Evolutionary conservation across 257 asterid genomes (phyloP).

Genomic region (Forsythia viridissima): DNA sequence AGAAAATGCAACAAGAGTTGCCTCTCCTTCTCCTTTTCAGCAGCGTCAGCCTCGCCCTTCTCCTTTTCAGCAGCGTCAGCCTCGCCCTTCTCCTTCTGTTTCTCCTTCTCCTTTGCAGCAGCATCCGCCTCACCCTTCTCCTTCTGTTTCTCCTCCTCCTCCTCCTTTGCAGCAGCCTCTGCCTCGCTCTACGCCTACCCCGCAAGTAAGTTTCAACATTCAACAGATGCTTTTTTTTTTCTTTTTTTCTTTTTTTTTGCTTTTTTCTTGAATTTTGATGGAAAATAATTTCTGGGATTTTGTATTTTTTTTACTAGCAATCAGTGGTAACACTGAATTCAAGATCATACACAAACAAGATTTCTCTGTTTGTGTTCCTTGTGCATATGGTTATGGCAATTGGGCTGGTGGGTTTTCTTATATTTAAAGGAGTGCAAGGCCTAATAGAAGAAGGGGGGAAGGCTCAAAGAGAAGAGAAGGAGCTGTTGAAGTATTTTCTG

Average conservation of each 20-base stretch:
- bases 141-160: slow-evolving; percentile 25
- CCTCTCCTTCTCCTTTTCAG: slow-evolving; percentile 31
- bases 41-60: slow-evolving; percentile 33
- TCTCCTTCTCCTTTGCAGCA: slow-evolving; percentile 5
- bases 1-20: slow-evolving; percentile 36
- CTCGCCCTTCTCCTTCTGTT: slow-evolving; percentile 20
- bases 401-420: slow-evolving; percentile 73
- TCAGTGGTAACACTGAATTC: slow-evolving; percentile 68
- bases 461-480: slow-evolving; percentile 46
- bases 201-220: slow-evolving; percentile 54
- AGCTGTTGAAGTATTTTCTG: slow-evolving; percentile 59
- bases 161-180: slow-evolving; percentile 4
- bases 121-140: neutral
- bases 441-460: slow-evolving; percentile 66
- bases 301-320: slow-evolving; percentile 38
- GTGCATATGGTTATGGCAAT: slow-evolving; percentile 60
- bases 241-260: slow-evolving; percentile 3
- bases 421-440: slow-evolving; percentile 74
- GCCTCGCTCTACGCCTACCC: slow-evolving; percentile 65
- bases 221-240: neutral
- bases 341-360: slow-evolving; percentile 84
- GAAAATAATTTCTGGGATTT: slow-evolving; percentile 19
- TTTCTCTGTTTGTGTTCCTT: slow-evolving; percentile 71
- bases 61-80: slow-evolving; percentile 23
- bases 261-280: slow-evolving; percentile 19